These are phyloP conservation scores for Salix viminalis DNA, from an alignment of 345 rosid genomes.

Conservation along the genomic window DNA sequence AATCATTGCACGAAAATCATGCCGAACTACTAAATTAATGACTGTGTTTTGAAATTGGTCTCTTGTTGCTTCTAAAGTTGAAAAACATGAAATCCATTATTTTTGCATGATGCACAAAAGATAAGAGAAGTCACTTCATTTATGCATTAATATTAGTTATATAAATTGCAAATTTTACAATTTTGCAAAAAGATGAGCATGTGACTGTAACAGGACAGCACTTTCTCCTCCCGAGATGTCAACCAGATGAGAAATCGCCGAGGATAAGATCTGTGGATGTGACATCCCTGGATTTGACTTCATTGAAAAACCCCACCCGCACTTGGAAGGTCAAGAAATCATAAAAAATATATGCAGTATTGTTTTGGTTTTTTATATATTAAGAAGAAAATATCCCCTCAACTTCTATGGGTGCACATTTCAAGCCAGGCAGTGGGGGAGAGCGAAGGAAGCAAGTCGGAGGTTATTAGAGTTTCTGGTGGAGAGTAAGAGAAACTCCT, in stretches of 20 bases:
- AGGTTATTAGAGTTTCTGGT: not conserved
- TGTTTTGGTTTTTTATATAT: not conserved
- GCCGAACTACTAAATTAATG: not conserved
- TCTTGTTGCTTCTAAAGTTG: not conserved
- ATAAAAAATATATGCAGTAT: not conserved
- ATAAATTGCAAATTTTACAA: not conserved
- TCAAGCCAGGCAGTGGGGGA: slow-evolving; percentile 3
- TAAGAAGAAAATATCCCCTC: not conserved
- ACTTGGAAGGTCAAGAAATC: slow-evolving; percentile 5
- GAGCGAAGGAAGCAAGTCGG: not conserved
- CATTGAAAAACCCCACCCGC: not conserved
- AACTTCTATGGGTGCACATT: slow-evolving; percentile 15
- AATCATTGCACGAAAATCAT: slow-evolving; percentile 15
- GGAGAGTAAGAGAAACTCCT: not conserved
- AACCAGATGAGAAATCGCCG: slow-evolving; percentile 55
- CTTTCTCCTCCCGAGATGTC: slow-evolving; percentile 42
- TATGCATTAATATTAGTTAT: not conserved
- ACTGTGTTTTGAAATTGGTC: not conserved
- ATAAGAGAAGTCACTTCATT: not conserved
- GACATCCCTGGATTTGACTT: slow-evolving; percentile 43
- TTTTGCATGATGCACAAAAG: too few species aligned
- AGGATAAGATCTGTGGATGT: slow-evolving; percentile 51
- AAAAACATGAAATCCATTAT: not conserved
- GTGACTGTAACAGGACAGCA: slow-evolving; percentile 43
- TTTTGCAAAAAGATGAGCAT: not conserved